Evolutionary conservation across 2,329 filamentous ascomycete genomes (phyloP), one percentile per base, ranked within the genome.

Genomic region (Harringtonia aguacate): DNA sequence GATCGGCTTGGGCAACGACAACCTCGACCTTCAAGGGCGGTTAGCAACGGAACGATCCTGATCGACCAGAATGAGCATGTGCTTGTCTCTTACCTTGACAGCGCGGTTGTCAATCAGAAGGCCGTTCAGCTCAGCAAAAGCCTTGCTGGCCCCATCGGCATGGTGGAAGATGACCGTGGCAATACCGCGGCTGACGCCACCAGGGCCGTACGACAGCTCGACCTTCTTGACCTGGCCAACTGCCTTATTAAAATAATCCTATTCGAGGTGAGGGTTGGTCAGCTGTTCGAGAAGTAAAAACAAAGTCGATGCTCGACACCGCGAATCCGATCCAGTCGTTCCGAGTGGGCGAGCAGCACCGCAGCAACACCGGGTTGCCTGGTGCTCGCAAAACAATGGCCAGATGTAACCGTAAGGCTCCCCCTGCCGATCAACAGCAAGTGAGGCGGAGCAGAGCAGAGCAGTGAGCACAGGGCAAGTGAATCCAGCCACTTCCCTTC

Each of bases 201-300:
- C 87, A 52, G 90, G 86, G 57, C 90, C 92, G 67, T 98, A 98
- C 41, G 86, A 87, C 56, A 98, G 73, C 55, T 92, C 81, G 52
- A 94, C 86, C 65, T 77, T 84, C 76, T 94, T 95, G 67, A 97
- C 86, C 51, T 84, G 78, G 55, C 89, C 90, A 63, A 95, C 80
- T 56, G 86, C 84, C 60, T 86, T 83, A 59, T 74, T 69, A 65
- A 98, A 97, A 68, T 97, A 98, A 70, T 98, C 92, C 92, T 98
- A 87, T 66, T 69, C 66, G 66, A 64, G 66, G 65, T 64, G 71
- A 70, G 60, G 58, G 62, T 69, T 66, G 81, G 87, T 79, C 87
- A 84, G 85, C 48, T 50, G 43, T 52, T 48, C 50, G 43, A 58
- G 70, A 79, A 84, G 59, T 71, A 67, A 62, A 64, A 57, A 61